phyloP scores from a whole-genome alignment of 768 basidiomycete genomes.

The Mycena alexandri region DNA sequence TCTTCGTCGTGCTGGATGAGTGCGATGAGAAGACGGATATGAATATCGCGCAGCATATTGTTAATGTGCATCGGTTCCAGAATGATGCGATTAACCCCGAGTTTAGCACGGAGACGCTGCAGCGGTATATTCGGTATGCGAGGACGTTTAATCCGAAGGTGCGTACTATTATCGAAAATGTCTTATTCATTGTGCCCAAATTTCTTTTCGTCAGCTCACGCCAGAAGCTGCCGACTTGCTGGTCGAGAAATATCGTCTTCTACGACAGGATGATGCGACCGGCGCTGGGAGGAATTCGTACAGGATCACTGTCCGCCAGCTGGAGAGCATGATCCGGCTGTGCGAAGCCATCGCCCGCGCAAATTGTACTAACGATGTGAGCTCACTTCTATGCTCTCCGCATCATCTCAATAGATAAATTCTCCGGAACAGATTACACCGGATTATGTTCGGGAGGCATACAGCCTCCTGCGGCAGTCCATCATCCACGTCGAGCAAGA shows the following conservation, averaged over 20 bases:
- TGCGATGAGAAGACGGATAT: conserved; percentile 93
- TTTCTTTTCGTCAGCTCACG: conserved; percentile 72
- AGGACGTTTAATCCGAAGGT: conserved; percentile 98
- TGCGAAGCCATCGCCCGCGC: conserved; percentile 98
- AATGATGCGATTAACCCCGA: conserved; percentile 96
- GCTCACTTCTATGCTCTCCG: conserved; percentile 35
- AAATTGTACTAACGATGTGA: conserved; percentile 93
- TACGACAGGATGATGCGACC: conserved; percentile 92
- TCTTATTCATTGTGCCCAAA: conserved; percentile 22
- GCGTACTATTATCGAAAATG: conserved; percentile 30
- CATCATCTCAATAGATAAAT: conserved; percentile 13
- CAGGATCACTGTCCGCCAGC: conserved; percentile 96
- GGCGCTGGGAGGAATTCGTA: conserved; percentile 93
- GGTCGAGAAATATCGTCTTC: conserved; percentile 93
- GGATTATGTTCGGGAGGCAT: conserved; percentile 95
- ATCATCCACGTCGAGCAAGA: conserved; percentile 99
- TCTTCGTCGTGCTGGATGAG: conserved; percentile 98
- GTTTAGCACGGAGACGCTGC: conserved; percentile 96
- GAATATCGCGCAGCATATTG: conserved; percentile 96
- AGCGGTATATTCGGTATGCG: conserved; percentile 97
- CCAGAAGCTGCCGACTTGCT: conserved; percentile 92
- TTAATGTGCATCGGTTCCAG: conserved; percentile 96
- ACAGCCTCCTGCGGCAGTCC: conserved; percentile 91
- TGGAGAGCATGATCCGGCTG: conserved; percentile 98
- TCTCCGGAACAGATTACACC: conserved; percentile 79